These are phyloP conservation scores for Populus tomentosa DNA, from an alignment of 441 rosid species.

Conservation along the genomic window DNA sequence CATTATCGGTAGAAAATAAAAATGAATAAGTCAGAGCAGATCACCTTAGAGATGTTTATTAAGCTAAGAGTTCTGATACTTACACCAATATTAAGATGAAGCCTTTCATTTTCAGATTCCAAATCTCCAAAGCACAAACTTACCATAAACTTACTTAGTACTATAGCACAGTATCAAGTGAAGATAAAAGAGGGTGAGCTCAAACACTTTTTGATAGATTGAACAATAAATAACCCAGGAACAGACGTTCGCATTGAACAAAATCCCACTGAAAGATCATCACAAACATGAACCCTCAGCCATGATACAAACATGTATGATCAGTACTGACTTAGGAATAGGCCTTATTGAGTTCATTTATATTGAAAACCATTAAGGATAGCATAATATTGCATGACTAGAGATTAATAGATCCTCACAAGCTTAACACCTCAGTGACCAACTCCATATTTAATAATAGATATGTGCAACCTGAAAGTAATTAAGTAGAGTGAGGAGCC, in stretches of 20 bases:
- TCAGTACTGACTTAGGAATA: not conserved
- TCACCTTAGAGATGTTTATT: not conserved
- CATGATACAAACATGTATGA: not conserved
- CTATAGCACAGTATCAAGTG: not conserved
- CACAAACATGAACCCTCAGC: not conserved
- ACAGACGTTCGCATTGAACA: not conserved
- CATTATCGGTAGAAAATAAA: not conserved
- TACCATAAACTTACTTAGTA: not conserved
- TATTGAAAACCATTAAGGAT: no score
- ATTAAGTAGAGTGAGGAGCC: not conserved
- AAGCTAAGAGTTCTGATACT: not conserved
- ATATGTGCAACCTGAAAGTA: not conserved
- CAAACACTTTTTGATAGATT: not conserved
- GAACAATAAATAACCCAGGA: not conserved
- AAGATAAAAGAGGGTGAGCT: not conserved
- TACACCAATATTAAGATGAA: no score
- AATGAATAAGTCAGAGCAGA: slow-evolving; percentile 1
- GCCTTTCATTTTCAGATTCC: not conserved
- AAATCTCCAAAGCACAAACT: slow-evolving; percentile 1
- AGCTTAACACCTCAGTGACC: not conserved
- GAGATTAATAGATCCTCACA: not conserved
- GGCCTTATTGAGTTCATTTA: no score
- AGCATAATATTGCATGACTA: no score
- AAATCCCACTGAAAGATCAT: not conserved
- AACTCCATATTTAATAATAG: not conserved